Conservation (phyloP, 352 stramenopile genomes). For the Globisporangium heterothallicum region DNA sequence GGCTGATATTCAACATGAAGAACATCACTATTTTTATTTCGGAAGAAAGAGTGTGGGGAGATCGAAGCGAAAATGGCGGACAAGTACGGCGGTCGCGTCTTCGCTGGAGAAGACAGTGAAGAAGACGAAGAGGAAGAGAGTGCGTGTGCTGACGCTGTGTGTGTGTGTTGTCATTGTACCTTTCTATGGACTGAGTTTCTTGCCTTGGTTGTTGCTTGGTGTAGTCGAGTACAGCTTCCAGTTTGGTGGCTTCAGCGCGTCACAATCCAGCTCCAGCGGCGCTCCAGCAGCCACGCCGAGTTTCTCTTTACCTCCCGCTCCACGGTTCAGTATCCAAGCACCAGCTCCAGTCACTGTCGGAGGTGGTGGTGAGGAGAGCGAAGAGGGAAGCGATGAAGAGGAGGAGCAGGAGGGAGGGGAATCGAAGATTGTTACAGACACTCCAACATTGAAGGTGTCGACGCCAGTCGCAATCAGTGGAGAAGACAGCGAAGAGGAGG, state of each 20-base stretch:
- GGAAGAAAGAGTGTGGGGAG: too few species aligned
- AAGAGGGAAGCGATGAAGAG: slow-evolving; percentile 30
- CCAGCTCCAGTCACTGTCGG: slow-evolving; percentile 12
- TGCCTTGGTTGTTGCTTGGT: not conserved
- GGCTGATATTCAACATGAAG: slow-evolving; percentile 8
- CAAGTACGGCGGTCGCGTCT: slow-evolving; percentile 57
- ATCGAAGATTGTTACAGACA: slow-evolving; percentile 3
- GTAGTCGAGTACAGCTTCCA: slow-evolving; percentile 47
- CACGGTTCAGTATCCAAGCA: slow-evolving; percentile 16
- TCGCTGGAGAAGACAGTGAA: slow-evolving; percentile 76
- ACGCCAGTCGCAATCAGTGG: slow-evolving; percentile 3
- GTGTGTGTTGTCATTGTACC: not conserved
- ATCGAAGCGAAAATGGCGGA: slow-evolving; percentile 42
- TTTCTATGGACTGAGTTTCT: too few species aligned
- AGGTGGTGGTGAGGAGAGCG: slow-evolving; percentile 30
- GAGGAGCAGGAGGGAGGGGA: not conserved
- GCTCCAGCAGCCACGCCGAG: slow-evolving; percentile 14
- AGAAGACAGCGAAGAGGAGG: slow-evolving; percentile 20
- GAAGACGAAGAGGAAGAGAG: slow-evolving; percentile 60
- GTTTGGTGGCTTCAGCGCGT: slow-evolving; percentile 29
- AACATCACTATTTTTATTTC: not conserved
- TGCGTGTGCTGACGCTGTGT: not conserved
- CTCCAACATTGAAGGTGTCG: not conserved
- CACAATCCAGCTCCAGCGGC: slow-evolving; percentile 13
- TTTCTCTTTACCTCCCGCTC: slow-evolving; percentile 20